Conservation (phyloP, 768 basidiomycete genomes). For the Russula foetens region DNA sequence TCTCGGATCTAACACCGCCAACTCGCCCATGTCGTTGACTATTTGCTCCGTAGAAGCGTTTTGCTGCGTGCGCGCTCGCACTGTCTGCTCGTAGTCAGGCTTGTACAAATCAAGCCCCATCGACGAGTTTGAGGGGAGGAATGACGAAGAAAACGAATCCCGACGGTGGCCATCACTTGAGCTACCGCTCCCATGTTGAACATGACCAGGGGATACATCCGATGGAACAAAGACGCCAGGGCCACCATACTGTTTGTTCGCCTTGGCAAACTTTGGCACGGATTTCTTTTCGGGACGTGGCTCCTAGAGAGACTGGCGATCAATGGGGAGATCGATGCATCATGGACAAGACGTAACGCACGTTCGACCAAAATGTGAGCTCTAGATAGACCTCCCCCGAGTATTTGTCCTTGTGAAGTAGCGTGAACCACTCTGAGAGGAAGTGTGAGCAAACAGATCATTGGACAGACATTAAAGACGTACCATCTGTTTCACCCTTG, state of each 20-base stretch:
- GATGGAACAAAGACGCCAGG: conserved; percentile 65
- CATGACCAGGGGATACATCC: conserved; percentile 16
- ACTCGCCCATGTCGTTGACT: conserved; percentile 58
- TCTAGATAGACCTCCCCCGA: conserved; percentile 95
- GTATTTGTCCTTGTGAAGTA: conserved; percentile 87
- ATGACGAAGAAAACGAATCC: conserved; percentile 51
- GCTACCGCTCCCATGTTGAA: conserved; percentile 28
- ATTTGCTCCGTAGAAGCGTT: conserved; percentile 43
- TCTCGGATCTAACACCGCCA: conserved; percentile 42
- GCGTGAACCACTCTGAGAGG: conserved; percentile 82
- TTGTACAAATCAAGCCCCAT: conserved; percentile 62
- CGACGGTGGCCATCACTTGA: conserved; percentile 33
- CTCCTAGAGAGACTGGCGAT: conserved; percentile 40
- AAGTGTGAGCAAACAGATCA: conserved; percentile 14
- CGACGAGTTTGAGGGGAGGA: conserved; percentile 54
- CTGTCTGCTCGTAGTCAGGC: conserved; percentile 60
- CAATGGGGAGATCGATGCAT: background rate
- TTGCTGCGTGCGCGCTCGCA: conserved; percentile 22
- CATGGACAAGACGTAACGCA: conserved; percentile 32
- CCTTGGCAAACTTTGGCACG: conserved; percentile 40
- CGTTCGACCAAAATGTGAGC: conserved; percentile 94
- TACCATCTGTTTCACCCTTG: conserved; percentile 95
- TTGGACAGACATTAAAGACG: conserved; percentile 24
- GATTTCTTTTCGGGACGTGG: conserved; percentile 67
- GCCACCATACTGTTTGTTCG: conserved; percentile 63